Conservation (phyloP, 306 rosid genomes). For the Pueraria montana region DNA sequence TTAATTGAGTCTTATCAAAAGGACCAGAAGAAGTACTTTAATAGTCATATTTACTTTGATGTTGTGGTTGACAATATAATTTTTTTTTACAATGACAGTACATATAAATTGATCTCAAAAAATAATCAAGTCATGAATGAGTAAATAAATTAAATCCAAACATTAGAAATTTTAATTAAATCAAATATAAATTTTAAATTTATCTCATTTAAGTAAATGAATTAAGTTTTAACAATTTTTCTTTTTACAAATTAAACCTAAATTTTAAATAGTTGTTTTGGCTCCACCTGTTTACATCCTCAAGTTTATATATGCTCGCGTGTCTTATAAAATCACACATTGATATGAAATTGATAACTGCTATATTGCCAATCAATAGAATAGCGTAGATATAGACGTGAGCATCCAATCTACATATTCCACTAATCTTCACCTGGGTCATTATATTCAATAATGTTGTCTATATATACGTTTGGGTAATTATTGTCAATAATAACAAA, state of each 20-base stretch:
- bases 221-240: background rate
- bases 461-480: constrained; percentile 60
- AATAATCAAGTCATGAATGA: background rate
- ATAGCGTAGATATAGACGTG: constrained; percentile 53
- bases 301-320: background rate
- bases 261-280: background rate
- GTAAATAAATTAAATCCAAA: too few species aligned
- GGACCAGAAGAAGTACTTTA: too few species aligned
- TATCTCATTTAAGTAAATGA: background rate
- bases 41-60: too few species aligned
- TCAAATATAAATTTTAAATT: too few species aligned
- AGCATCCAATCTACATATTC: constrained; percentile 60
- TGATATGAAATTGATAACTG: constrained; percentile 47
- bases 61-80: too few species aligned
- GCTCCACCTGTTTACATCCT: background rate
- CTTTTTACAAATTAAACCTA: background rate
- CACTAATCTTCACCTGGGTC: constrained; percentile 67
- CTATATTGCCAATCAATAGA: constrained; percentile 50
- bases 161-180: too few species aligned
- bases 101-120: too few species aligned
- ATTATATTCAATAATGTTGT: constrained; percentile 76
- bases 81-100: too few species aligned
- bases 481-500: constrained; percentile 66
- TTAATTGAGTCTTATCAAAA: too few species aligned
- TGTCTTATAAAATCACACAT: constrained; percentile 41